Base-by-base conservation (phyloP, 176 grass and related monocot species). In the Zea luxurians region DNA sequence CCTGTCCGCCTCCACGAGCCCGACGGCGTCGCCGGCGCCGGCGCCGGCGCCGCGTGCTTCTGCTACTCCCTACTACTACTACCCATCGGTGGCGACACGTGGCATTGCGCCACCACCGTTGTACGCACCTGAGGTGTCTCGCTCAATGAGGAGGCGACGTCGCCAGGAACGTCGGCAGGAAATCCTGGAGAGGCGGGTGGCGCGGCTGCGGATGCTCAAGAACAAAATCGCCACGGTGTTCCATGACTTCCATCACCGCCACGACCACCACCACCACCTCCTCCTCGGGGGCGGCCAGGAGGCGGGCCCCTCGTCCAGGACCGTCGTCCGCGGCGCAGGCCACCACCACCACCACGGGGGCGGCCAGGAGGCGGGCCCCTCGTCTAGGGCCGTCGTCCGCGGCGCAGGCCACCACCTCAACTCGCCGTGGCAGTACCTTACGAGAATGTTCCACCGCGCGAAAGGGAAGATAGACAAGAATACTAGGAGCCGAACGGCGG, bases 201-300 rank as follows among this genome's bases (percentile, higher is more conserved):
- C 58, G 5, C 79, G 48, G 35, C 55, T 93, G 15, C 78, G 37
- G 70, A 65, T 21, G 76, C 8, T 97, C 41, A 93, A 85, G 85
- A 34, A 86, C 48, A 97, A 84, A 64, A 54, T 91, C 5, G 82
- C 82, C 5, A 18, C 77, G 58, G 76, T 91, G 43, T 88, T 91
- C 61, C 94, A 93, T 73, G 91, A 91, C 37, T 81, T 47, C 9
- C 93, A 93, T 5, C 72, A 90, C 16, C 93, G 89, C 6, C 86
- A 89, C 44, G 83, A 86, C 21, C 84, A 90, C 75, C 87, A 87
- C 44, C 93, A 92, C 21, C 84, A 90, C 75, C 87, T 85, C 44
- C 93, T 90, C 9, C 85, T 86, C 41, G 47, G 10, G 12, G 46
- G 10, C 3, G 62, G 46, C 60, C n/a, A 59, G 10, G 77, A 67